Percentiles rank a stretch among this genome's conserved stretches.
Conservation (phyloP, 2,329 filamentous ascomycete genomes). For the Trichoderma hamatum region DNA sequence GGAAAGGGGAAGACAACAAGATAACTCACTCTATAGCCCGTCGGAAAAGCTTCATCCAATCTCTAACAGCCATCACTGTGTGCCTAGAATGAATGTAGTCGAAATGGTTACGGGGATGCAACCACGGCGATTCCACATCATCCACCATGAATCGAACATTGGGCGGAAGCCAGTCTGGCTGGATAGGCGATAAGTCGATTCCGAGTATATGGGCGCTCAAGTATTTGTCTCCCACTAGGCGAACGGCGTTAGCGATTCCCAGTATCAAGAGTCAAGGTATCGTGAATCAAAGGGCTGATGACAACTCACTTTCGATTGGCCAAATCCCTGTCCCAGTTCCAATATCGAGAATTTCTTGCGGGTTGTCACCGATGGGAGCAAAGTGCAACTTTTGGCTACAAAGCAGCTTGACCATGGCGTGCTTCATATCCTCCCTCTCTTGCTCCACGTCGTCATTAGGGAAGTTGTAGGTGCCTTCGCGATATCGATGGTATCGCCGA, state of each 20-base stretch:
- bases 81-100: constrained; percentile 65
- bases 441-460: constrained; percentile 64
- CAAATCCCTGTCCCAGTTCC: constrained; percentile 63
- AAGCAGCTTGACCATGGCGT: constrained; percentile 54
- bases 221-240: constrained; percentile 50
- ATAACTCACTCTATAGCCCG: constrained; percentile 50
- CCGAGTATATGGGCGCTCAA: constrained; percentile 49
- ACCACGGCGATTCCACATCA: constrained; percentile 60
- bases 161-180: constrained; percentile 56
- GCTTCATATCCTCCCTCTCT: constrained; percentile 61
- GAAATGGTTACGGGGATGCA: constrained; percentile 57
- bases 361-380: constrained; percentile 52
- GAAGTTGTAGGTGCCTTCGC: constrained; percentile 59
- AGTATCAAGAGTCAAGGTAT: not conserved
- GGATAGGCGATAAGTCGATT: constrained; percentile 53
- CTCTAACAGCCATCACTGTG: constrained; percentile 57
- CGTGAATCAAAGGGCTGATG: not conserved
- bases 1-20: not conserved
- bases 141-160: constrained; percentile 61
- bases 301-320: constrained; percentile 56
- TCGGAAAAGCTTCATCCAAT: constrained; percentile 56
- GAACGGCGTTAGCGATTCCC: not conserved
- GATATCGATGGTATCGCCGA: constrained; percentile 60
- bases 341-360: constrained; percentile 58
- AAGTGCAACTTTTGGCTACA: constrained; percentile 55